Conservation (phyloP, 2,329 filamentous ascomycete species). For the Biscogniauxia mediterranea region DNA sequence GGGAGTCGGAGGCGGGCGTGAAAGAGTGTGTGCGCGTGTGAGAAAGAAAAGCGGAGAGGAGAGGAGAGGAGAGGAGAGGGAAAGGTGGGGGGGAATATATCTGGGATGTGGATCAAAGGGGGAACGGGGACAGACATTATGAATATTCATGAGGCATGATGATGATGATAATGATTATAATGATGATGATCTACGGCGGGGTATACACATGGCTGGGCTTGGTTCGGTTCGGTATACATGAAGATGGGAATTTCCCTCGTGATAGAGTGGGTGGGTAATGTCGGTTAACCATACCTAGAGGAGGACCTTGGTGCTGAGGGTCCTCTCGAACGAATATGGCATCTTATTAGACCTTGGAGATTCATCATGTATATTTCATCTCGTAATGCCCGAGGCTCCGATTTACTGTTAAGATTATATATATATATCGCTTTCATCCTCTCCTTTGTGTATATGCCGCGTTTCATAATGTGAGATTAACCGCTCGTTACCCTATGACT, state of each 20-base stretch:
- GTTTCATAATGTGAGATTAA: neutral
- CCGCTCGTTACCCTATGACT: neutral
- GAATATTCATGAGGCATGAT: no score
- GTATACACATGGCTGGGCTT: no score
- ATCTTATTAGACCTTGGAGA: neutral
- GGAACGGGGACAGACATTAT: no score
- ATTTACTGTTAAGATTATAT: neutral
- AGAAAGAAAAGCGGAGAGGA: neutral
- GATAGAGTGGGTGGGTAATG: neutral
- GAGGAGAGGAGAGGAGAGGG: neutral
- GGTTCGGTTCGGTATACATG: neutral
- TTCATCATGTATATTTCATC: neutral
- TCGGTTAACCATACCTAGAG: no score
- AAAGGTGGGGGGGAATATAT: neutral
- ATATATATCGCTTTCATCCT: neutral
- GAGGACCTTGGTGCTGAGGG: neutral
- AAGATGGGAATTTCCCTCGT: neutral
- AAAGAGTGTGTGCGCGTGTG: constrained; percentile 7
- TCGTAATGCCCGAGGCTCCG: neutral
- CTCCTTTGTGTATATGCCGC: neutral
- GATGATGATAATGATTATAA: no score
- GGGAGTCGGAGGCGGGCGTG: constrained; percentile 10
- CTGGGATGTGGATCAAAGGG: no score
- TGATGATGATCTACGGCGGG: no score
- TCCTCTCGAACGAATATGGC: neutral